Evolutionary conservation across 352 stramenopile genomes (phyloP), one percentile per base, ranked within the genome.

Genomic region (Phytophthora nicotianae): DNA sequence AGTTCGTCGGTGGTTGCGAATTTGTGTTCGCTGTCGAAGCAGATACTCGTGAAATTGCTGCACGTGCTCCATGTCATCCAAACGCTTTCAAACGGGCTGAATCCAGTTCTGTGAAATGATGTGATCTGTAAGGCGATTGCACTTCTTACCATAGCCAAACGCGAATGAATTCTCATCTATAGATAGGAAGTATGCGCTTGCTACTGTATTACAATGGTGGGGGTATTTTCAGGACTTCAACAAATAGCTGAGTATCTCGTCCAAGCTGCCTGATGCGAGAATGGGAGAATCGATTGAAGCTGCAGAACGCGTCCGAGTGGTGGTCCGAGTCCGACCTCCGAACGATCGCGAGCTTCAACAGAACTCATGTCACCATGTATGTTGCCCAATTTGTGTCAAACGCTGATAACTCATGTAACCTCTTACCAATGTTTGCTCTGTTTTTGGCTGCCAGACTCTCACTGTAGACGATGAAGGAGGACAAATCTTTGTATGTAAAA

Each of bases 251-350:
- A 23, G 54, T 29, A 23, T 3, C 35, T 16, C n/a, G 49, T 48
- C 23, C 19, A 60, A 56, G 33, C 24, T 14, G 27, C 10, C 20
- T 58, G 37, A 41, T 55, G 38, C 37, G 41, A 58, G 21, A 50
- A 85, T 85, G 76, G 62, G 46, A 14, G 73, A 81, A 9, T 23
- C 37, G 16, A 54, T 68, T 35, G 75, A 77, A 48, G 65, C 60
- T 20, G 51, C 69, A 29, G 86, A 93, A 62, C 72, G 82, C 14
- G 79, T 93, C 7, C 84, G 89, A 32, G 88, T 96, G 6, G 69
- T 87, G 5, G 77, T 97, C 20, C 86, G 89, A 40, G 86, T 96
- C 24, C 86, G 89, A 1, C 89, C 88, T 9, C 57, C 68, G 8
- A 89, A 96, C 52, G 72, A 85, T n/a, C 78, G 82, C n/a, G 86